Conservation (phyloP, 75 land plant genomes). For the Chamaecyparis obtusa region DNA sequence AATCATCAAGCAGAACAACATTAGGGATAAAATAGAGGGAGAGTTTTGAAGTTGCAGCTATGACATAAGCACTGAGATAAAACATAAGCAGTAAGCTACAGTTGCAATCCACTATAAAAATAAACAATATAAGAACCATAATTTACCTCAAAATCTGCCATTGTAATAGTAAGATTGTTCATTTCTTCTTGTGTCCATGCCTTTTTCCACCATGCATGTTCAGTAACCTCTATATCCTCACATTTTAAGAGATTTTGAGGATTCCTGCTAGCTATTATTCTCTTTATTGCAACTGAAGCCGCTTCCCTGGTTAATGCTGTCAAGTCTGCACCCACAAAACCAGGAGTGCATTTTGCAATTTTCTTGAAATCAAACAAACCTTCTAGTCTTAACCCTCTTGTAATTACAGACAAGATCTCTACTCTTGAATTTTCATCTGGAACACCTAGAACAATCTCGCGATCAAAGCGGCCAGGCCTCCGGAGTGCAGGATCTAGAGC, state of each 20-base stretch:
- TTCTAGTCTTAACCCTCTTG: conserved; percentile 64
- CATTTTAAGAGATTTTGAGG: conserved; percentile 13
- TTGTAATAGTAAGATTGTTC: conserved; percentile 73
- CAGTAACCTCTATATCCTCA: conserved; percentile 14
- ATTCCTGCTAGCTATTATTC: conserved; percentile 58
- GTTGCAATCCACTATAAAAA: background rate
- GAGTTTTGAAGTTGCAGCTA: background rate
- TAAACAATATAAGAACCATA: background rate
- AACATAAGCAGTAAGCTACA: background rate
- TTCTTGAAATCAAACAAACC: conserved; percentile 79
- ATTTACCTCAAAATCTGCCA: conserved; percentile 94
- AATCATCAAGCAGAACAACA: background rate
- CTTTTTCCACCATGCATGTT: conserved; percentile 58
- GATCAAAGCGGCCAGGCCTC: conserved; percentile 94
- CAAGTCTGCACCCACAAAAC: conserved; percentile 98
- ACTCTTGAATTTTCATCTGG: conserved; percentile 92
- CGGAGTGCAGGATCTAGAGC: conserved; percentile 92
- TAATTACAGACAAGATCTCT: conserved; percentile 71
- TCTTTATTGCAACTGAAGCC: conserved; percentile 76
- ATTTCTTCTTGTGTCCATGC: conserved; percentile 82
- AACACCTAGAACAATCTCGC: conserved; percentile 74
- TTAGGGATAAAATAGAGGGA: background rate
- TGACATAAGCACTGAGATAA: background rate
- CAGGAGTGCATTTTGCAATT: conserved; percentile 86
- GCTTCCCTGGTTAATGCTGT: conserved; percentile 74